Evolutionary conservation across 2,329 filamentous ascomycete genomes (phyloP), one percentile per base, ranked within the genome.

Genomic region (Calonectria leucothoes): DNA sequence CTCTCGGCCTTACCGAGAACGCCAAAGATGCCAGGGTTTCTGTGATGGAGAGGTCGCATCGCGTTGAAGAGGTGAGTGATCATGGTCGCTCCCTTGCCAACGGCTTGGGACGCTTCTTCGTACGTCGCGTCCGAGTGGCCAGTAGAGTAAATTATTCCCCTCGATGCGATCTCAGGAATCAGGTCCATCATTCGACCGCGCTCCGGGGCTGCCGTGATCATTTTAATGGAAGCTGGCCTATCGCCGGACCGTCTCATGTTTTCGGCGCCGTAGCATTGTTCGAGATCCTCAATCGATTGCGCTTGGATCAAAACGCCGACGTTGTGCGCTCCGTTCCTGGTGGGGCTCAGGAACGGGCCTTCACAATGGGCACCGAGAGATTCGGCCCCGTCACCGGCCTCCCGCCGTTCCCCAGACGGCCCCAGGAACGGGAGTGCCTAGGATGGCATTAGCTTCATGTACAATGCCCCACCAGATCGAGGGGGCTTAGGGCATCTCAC

Each of bases 41-140:
- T 93, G 87, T 98, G 95, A 83, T 97, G 94, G 65, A 98, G 91
- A 17, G 95, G 95, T 0, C 93, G 90, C 95, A 98, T 98, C 31
- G 95, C 95, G 83, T 98, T 98, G 90, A 98, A 98, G 1, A 98
- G 89, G 81, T 98, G 95, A 0, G 95, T 98, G 77, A 98, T 94
- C 94, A 97, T 98, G 63, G 91, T 94, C 2, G 94, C 94, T 66
- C 95, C 95, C 8, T 92, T 89, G n/a, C 87, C 87, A 4, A 97
- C 90, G 25, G 94, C 94, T 6, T 87, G 85, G 5, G 93, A 91
- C 1, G 94, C 95, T 82, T 96, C 89, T 83, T 97, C 94, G 82
- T 96, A 98, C 0, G 94, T 95, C 17, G 95, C 94, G 83, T 97
- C 94, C 0, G 95, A 95, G 85, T 98, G 95, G 10, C 95, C 95